phyloP scores from a whole-genome alignment of 1,284 basidiomycete genomes.

The Ganoderma boninense region DNA sequence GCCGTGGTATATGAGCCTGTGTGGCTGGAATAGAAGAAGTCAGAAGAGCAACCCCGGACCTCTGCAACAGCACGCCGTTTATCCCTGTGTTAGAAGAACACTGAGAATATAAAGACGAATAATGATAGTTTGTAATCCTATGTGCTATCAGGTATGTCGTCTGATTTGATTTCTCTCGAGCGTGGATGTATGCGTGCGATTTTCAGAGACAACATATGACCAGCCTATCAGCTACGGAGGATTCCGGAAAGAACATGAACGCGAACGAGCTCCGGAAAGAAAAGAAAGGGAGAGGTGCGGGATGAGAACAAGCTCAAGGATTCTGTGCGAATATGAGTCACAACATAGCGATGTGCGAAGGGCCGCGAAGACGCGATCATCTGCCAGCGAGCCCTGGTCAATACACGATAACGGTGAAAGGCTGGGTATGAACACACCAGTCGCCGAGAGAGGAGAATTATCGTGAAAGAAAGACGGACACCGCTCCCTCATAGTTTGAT shows the following conservation, averaged over 20 bases:
- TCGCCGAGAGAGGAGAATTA: background rate
- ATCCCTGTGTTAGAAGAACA: background rate
- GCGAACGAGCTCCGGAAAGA: background rate
- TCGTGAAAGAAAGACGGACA: background rate
- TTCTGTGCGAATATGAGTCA: background rate
- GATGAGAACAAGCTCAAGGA: constrained; percentile 14
- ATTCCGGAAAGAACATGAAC: constrained; percentile 2
- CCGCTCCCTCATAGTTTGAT: constrained; percentile 6
- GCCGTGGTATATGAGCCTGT: too few species aligned
- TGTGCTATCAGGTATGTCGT: constrained; percentile 20
- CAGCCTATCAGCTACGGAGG: background rate
- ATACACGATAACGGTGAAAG: background rate
- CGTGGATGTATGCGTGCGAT: constrained; percentile 28
- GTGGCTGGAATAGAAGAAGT: too few species aligned
- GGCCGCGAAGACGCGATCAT: background rate
- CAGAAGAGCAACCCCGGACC: too few species aligned
- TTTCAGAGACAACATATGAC: constrained; percentile 14
- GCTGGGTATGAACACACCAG: background rate
- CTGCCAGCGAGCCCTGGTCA: background rate
- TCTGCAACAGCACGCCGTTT: background rate
- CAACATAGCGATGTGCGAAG: constrained; percentile 20
- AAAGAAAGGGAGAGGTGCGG: constrained; percentile 14
- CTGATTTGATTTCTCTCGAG: constrained; percentile 26
- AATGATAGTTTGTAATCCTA: constrained; percentile 30
- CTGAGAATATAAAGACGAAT: constrained; percentile 5